Evolutionary conservation across 2,329 filamentous ascomycete species (phyloP), one percentile per base, ranked within the genome.

Genomic region (Nemania abortiva): DNA sequence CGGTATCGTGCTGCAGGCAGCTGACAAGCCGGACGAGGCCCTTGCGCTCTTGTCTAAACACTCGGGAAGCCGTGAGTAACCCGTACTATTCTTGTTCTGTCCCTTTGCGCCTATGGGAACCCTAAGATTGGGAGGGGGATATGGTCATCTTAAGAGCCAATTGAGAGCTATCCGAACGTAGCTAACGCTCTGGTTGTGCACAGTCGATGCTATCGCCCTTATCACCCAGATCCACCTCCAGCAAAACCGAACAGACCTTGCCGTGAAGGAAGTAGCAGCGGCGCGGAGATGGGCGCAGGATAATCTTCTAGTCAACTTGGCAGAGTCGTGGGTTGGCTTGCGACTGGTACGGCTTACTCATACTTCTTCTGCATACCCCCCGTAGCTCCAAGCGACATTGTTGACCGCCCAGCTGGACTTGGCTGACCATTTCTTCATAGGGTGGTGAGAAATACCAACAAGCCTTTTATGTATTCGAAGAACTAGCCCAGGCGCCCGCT

Each of bases 401-500:
- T 18, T 54, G 37, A n/a, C 1, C 22, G 6, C 37, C 11, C 37
- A 11, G 37, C 7, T 42, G 3, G 13, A 15, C 37, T 52, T 15
- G 34, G 20, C 68, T 72, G 69, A 71, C 61, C 6, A 55, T 50
- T 22, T 50, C 31, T 56, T 22, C 37, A 39, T 6, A 97, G 92
- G 95, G 95, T 77, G 95, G 95, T 74, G 94, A 97, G 75, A 96
- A 94, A 80, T 98, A 98, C 82, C 96, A 98, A 78, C 93, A 96
- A 78, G 91, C 95, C 20, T 98, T 97, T 82, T 98, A 99, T 85
- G 95, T 98, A 70, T 98, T 94, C 77, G 95, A 98, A 82, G 96
- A 99, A 82, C 89, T 98, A 57, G 95, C 96, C 4, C 93, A 97
- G 78, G 91, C 93, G 31, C 91, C 94, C 2, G 90, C 92, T 37